A percentile compares a stretch with the other conserved stretches of the same genome.
These are phyloP conservation scores for Chlorella ohadii DNA, from an alignment of 139 green algal species.

Conservation along the genomic window DNA sequence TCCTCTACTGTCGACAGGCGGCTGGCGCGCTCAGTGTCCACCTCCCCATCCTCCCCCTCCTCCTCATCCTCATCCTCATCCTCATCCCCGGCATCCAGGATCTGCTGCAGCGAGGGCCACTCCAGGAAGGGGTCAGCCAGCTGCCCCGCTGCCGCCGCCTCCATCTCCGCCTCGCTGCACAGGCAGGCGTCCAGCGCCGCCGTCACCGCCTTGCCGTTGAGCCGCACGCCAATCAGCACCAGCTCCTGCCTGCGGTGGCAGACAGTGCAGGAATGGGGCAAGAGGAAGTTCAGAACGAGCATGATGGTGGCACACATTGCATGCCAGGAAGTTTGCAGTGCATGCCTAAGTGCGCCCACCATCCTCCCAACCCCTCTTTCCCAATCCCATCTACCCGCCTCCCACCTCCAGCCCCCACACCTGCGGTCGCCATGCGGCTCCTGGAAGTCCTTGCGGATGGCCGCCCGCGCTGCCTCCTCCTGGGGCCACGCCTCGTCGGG, in stretches of 20 bases:
- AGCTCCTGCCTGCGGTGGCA: constrained; percentile 76
- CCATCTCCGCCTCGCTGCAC: constrained; percentile 30
- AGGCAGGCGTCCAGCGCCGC: constrained; percentile 75
- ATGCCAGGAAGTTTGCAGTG: too few relatives aligned
- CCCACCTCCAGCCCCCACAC: background rate
- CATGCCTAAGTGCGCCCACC: too few relatives aligned
- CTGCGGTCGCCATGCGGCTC: constrained; percentile 47
- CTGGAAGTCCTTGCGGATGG: constrained; percentile 61
- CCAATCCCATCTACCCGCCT: background rate
- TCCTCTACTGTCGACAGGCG: background rate
- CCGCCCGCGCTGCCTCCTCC: constrained; percentile 15
- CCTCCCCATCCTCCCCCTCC: constrained; percentile 38
- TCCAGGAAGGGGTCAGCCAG: constrained; percentile 63
- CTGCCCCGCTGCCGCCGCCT: background rate
- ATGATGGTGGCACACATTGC: too few relatives aligned
- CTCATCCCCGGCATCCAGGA: constrained; percentile 40
- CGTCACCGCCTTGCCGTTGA: constrained; percentile 66
- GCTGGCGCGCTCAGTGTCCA: too few relatives aligned
- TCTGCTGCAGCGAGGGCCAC: constrained; percentile 62
- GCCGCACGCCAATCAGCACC: constrained; percentile 78
- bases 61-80: constrained; percentile 44
- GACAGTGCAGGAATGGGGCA: too few relatives aligned
- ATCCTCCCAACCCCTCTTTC: too few relatives aligned
- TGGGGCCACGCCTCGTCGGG: constrained; percentile 64
- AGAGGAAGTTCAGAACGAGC: too few relatives aligned